These are phyloP conservation scores for Colletotrichum karsti DNA, from an alignment of 2,329 filamentous ascomycete species.

Conservation along the genomic window DNA sequence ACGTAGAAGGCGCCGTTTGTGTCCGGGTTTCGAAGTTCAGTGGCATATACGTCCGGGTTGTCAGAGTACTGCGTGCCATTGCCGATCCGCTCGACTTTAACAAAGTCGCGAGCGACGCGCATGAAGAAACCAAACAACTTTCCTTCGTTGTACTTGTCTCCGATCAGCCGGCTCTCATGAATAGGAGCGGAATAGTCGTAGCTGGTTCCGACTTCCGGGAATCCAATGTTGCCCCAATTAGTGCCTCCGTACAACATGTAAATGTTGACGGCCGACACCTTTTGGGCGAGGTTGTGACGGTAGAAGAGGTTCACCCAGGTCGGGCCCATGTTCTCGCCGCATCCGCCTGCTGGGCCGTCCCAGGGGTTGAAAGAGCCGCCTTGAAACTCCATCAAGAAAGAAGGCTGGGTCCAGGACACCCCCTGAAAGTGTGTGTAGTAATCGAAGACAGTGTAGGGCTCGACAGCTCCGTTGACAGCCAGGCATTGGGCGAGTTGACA, in stretches of 20 bases:
- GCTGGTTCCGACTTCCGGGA: background rate
- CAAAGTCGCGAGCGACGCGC: background rate
- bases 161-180: background rate
- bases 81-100: background rate
- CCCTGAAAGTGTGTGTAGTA: conserved; percentile 39
- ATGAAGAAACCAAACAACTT: background rate
- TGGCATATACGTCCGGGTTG: background rate
- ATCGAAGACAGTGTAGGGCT: too few relatives aligned
- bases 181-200: background rate
- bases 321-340: background rate
- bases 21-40: background rate
- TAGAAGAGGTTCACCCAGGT: background rate
- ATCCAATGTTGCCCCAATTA: background rate
- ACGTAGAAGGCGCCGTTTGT: background rate
- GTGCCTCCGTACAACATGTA: background rate
- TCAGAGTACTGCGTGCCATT: background rate
- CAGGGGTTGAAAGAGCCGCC: background rate
- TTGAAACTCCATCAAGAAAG: background rate
- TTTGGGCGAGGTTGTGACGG: background rate
- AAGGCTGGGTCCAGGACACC: background rate
- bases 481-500: background rate
- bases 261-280: background rate
- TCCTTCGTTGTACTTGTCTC: background rate
- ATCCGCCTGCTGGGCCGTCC: background rate
- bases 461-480: too few relatives aligned